Percentiles rank a stretch among this genome's conserved stretches.
Conservation (phyloP, 495 filamentous ascomycete species). For the Achaetomiella virescens region DNA sequence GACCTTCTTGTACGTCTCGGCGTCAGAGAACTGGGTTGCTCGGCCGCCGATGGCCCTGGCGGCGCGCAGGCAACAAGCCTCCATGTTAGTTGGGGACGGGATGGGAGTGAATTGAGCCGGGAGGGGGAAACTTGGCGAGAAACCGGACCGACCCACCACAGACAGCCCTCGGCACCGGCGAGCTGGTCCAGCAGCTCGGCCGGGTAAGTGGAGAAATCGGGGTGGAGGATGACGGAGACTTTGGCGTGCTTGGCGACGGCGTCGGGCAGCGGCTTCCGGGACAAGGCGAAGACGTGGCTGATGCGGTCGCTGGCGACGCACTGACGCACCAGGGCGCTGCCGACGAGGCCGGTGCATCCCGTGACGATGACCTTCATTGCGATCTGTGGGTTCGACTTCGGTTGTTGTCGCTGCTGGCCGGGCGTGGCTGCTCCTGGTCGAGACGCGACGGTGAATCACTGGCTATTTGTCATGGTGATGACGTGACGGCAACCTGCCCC, state of each 20-base stretch:
- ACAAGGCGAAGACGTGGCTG: constrained; percentile 37
- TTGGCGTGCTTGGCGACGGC: constrained; percentile 31
- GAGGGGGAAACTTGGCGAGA: no score
- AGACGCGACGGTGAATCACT: no score
- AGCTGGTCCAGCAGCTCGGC: constrained; percentile 34
- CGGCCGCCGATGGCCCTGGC: constrained; percentile 28
- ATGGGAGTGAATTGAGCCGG: constrained; percentile 8
- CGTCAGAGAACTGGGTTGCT: constrained; percentile 25
- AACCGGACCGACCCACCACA: constrained; percentile 36
- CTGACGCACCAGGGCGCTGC: constrained; percentile 39
- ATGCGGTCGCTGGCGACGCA: constrained; percentile 40
- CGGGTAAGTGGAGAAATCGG: constrained; percentile 43
- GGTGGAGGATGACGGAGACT: constrained; percentile 36
- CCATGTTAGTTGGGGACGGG: not conserved
- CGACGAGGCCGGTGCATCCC: constrained; percentile 48
- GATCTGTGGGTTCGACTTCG: not conserved
- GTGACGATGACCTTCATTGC: constrained; percentile 48
- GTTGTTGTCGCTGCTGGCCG: not conserved
- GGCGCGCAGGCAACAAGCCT: not conserved
- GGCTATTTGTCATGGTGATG: no score
- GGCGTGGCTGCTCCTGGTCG: not conserved
- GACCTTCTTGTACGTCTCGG: constrained; percentile 28
- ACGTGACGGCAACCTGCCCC: no score
- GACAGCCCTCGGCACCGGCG: constrained; percentile 45
- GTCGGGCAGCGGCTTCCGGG: constrained; percentile 30